These are phyloP conservation scores for Globisporangium spiculum DNA, from an alignment of 352 stramenopile species.

Conservation along the genomic window DNA sequence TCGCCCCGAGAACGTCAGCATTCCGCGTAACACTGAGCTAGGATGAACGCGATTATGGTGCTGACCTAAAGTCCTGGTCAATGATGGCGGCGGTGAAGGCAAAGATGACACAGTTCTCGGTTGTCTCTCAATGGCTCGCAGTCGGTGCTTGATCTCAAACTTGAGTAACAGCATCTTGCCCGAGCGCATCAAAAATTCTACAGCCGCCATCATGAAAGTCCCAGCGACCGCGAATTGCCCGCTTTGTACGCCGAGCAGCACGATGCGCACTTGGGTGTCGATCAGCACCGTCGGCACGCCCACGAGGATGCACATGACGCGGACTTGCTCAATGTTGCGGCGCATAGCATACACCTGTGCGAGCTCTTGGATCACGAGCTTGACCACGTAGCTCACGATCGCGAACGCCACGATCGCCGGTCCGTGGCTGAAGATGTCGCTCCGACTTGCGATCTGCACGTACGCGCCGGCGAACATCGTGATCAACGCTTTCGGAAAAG, in stretches of 20 bases:
- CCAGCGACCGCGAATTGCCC: background rate
- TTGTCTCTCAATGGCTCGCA: background rate
- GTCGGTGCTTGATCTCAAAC: background rate
- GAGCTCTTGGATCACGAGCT: slow-evolving; percentile 11
- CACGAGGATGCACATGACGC: slow-evolving; percentile 13
- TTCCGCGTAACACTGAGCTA: background rate
- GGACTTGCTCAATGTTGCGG: slow-evolving; percentile 1
- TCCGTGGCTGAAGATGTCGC: background rate
- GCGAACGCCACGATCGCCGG: slow-evolving; percentile 7
- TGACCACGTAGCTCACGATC: slow-evolving; percentile 8
- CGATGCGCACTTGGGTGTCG: slow-evolving; percentile 23
- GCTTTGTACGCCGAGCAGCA: slow-evolving; percentile 11
- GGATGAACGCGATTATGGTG: background rate
- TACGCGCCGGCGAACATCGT: background rate
- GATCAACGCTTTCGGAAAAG: background rate
- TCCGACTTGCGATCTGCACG: slow-evolving; percentile 5
- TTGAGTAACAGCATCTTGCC: background rate
- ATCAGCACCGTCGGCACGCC: slow-evolving; percentile 21
- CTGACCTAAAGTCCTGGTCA: background rate
- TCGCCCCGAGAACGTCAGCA: background rate
- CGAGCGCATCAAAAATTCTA: slow-evolving; percentile 3
- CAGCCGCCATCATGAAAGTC: background rate
- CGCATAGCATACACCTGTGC: slow-evolving; percentile 3
- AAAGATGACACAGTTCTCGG: background rate
- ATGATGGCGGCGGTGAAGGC: background rate